phyloP scores from a whole-genome alignment of 2,329 filamentous ascomycete species.

The Incumbomyces lentus region DNA sequence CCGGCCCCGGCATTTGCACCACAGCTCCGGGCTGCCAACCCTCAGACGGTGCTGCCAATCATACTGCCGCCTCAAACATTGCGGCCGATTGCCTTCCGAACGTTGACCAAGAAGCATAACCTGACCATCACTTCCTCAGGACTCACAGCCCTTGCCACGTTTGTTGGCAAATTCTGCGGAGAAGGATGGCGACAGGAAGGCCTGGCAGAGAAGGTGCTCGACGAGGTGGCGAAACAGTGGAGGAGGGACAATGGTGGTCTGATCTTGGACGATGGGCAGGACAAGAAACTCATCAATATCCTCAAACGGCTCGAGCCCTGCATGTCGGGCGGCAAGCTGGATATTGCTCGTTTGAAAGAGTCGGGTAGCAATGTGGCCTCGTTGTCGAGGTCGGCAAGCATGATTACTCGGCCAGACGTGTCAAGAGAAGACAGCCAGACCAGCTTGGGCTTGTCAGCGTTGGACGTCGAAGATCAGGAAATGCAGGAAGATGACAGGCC shows the following conservation, averaged over 20 bases:
- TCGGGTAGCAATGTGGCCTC: slow-evolving; percentile 30
- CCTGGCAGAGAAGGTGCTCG: slow-evolving; percentile 79
- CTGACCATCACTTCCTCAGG: slow-evolving; percentile 83
- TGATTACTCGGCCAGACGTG: slow-evolving; percentile 24
- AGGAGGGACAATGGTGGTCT: slow-evolving; percentile 80
- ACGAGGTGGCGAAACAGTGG: slow-evolving; percentile 86
- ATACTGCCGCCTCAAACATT: slow-evolving; percentile 78
- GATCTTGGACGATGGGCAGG: slow-evolving; percentile 74
- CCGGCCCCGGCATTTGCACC: slow-evolving; percentile 14
- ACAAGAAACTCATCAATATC: slow-evolving; percentile 64
- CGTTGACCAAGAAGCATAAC: slow-evolving; percentile 95
- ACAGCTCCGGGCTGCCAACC: slow-evolving; percentile 35
- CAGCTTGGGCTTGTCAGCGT: slow-evolving; percentile 49
- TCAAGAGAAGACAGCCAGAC: slow-evolving; percentile 52
- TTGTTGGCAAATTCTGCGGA: slow-evolving; percentile 88
- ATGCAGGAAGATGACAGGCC: slow-evolving; percentile 52
- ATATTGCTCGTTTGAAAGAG: slow-evolving; percentile 39
- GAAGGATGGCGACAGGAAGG: slow-evolving; percentile 95
- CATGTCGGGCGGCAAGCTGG: slow-evolving; percentile 66
- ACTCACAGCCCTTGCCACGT: slow-evolving; percentile 71
- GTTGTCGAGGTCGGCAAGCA: slow-evolving; percentile 52
- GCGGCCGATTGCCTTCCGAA: slow-evolving; percentile 82
- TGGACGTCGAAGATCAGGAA: slow-evolving; percentile 37
- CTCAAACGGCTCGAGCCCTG: slow-evolving; percentile 74
- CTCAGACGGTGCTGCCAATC: slow-evolving; percentile 67